Evolutionary conservation across 768 basidiomycete genomes (phyloP).

Genomic region (Collybia nuda): DNA sequence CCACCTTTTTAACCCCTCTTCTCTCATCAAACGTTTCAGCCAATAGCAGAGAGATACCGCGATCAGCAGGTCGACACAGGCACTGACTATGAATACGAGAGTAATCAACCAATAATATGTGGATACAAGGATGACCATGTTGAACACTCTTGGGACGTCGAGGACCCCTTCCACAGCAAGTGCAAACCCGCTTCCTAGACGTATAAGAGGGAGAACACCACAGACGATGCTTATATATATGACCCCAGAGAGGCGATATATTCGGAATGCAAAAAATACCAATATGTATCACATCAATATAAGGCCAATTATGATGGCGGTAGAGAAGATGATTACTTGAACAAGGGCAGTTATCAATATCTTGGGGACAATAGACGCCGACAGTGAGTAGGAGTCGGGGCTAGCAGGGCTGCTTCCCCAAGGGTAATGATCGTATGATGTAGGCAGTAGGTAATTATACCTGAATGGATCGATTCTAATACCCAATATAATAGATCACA

Average conservation of each 20-base stretch:
- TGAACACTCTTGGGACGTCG: constrained; percentile 19
- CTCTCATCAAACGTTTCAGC: not conserved
- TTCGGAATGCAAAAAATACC: constrained; percentile 22
- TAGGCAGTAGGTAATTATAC: no score
- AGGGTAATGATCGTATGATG: no score
- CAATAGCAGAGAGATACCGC: constrained; percentile 20
- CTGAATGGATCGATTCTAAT: no score
- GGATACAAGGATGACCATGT: constrained; percentile 14
- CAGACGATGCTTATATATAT: constrained; percentile 12
- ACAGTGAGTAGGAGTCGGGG: constrained; percentile 18
- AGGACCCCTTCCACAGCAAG: constrained; percentile 18
- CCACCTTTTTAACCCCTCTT: not conserved
- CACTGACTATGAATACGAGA: constrained; percentile 14
- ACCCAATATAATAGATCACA: no score
- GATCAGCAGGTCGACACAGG: constrained; percentile 21
- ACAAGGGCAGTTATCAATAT: constrained; percentile 18
- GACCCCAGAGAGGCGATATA: constrained; percentile 18
- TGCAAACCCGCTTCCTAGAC: constrained; percentile 15
- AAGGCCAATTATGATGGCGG: not conserved
- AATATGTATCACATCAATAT: not conserved
- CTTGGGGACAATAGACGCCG: constrained; percentile 14
- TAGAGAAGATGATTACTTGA: constrained; percentile 9
- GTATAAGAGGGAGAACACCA: constrained; percentile 14
- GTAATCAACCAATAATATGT: constrained; percentile 24
- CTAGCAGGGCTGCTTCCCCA: not conserved